These are phyloP conservation scores for Chytriomyces sp. DNA, from an alignment of 192 early-diverging fungal genomes.

Conservation along the genomic window DNA sequence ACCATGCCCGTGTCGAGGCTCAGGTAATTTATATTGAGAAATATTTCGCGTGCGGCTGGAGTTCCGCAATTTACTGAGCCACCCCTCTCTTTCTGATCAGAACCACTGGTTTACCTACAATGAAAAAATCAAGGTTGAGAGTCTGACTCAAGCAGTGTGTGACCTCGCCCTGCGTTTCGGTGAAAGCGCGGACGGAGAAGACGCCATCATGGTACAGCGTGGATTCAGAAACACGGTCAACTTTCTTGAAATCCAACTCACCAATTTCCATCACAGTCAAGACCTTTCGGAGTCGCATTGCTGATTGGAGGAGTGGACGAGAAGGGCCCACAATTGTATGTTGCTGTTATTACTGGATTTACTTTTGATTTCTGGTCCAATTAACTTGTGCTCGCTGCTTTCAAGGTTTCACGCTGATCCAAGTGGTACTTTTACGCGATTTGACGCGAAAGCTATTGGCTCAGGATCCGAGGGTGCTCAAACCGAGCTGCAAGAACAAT, in stretches of 20 bases:
- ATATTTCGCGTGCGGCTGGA: conserved; percentile 3
- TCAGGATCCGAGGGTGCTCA: conserved; percentile 99
- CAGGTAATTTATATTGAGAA: conserved; percentile 62
- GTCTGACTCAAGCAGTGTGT: conserved; percentile 96
- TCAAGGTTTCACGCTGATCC: conserved; percentile 91
- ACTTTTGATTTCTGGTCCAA: not conserved
- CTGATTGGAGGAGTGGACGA: conserved; percentile 97
- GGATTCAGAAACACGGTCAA: no score
- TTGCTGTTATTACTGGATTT: not conserved
- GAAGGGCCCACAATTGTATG: conserved; percentile 94
- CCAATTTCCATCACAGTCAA: conserved; percentile 61
- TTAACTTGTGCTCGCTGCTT: not conserved
- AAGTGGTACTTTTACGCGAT: conserved; percentile 94
- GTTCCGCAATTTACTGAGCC: not conserved
- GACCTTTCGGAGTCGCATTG: conserved; percentile 99
- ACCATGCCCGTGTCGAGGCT: conserved; percentile 94
- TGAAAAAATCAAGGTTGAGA: conserved; percentile 94
- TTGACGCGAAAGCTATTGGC: conserved; percentile 98
- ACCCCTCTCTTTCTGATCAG: conserved; percentile 41
- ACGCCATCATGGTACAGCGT: conserved; percentile 87
- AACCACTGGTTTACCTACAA: conserved; percentile 96
- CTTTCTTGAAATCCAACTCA: not conserved
- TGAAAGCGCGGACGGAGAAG: conserved; percentile 94
- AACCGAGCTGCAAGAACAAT: conserved; percentile 96
- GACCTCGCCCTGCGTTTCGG: conserved; percentile 97